Evolutionary conservation across 2,329 filamentous ascomycete genomes (phyloP).

Genomic region (Alternaria sp.): DNA sequence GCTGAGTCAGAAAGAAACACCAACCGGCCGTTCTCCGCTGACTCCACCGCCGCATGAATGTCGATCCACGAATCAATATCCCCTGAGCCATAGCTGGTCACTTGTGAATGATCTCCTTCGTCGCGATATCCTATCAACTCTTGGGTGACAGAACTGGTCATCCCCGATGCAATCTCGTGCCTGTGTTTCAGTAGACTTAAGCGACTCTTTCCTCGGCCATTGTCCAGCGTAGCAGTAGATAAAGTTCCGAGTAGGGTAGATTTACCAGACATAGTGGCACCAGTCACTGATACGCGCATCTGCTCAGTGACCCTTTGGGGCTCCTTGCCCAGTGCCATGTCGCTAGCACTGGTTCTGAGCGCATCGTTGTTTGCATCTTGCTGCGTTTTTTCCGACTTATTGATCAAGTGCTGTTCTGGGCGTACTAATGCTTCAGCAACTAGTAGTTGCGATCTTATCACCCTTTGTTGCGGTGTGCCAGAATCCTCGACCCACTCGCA

Average conservation of each 20-base stretch:
- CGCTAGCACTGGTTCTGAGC: not conserved
- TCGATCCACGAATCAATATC: conserved; percentile 95
- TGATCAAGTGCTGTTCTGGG: conserved; percentile 58
- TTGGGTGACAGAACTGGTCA: conserved; percentile 94
- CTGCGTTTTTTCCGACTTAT: conserved; percentile 23
- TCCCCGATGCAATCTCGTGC: conserved; percentile 89
- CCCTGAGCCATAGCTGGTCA: conserved; percentile 85
- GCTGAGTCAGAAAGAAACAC: conserved; percentile 93
- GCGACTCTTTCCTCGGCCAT: conserved; percentile 88
- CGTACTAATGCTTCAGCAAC: conserved; percentile 91
- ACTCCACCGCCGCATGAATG: conserved; percentile 80
- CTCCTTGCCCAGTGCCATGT: conserved; percentile 7
- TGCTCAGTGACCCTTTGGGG: conserved; percentile 61
- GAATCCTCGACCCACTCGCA: conserved; percentile 74
- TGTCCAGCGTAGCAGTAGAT: conserved; percentile 87
- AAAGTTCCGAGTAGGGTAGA: conserved; percentile 89
- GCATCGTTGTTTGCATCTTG: conserved; percentile 8
- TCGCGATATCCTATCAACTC: conserved; percentile 84
- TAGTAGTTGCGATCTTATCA: conserved; percentile 67
- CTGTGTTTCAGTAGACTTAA: conserved; percentile 89
- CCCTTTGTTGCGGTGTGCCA: conserved; percentile 34
- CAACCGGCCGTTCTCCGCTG: conserved; percentile 74
- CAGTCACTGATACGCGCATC: conserved; percentile 84
- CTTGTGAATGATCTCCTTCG: conserved; percentile 39
- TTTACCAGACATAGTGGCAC: conserved; percentile 90